Evolutionary conservation across 176 grass and related monocot genomes (phyloP), one percentile per base, ranked within the genome.

Genomic region (Rhynchospora tenuis): DNA sequence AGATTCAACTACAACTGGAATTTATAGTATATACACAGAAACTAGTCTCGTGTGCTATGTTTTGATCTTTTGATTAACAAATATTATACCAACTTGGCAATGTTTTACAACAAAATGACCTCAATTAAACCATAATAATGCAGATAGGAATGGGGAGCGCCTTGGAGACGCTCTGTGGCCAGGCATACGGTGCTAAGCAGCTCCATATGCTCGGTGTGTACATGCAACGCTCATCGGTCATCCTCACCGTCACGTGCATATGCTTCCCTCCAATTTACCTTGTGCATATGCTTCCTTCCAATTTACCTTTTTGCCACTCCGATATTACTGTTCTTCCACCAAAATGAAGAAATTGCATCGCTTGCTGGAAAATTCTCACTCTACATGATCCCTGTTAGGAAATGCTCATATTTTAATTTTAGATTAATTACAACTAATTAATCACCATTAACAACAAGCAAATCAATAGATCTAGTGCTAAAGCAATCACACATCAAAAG

Each of bases 131-230:
- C 1, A 33, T 33, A 3, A 1, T 33, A 33, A 33, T 33, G 31
- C 31, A 33, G 31, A 61, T 91, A 0, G 93, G 93, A 65, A 95
- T 91, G 93, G 90, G 90, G 10, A 92, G 90, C 61, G 93, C 88
- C 8, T 79, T 96, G 79, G 93, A 96, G 79, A 96, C 90, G 43
- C 87, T 96, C 75, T 96, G 85, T 67, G 93, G 93, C 0, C 93
- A 93, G 83, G 93, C 87, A 23, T 83, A 87, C 29, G 89, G 90
- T 0, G 90, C 90, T 9, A 87, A 87, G 62, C 88, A 95, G 75
- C 56, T 86, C 13, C 66, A 79, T 46, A 91, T 92, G 87, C 84
- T 95, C 9, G 93, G 88, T 48, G 54, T 95, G 0, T 93, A 91
- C 91, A 68, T 88, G 87, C 94, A 90, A 76, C 81, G 91, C 0